Conservation (phyloP, 345 rosid species). For the Citrus maxima region DNA sequence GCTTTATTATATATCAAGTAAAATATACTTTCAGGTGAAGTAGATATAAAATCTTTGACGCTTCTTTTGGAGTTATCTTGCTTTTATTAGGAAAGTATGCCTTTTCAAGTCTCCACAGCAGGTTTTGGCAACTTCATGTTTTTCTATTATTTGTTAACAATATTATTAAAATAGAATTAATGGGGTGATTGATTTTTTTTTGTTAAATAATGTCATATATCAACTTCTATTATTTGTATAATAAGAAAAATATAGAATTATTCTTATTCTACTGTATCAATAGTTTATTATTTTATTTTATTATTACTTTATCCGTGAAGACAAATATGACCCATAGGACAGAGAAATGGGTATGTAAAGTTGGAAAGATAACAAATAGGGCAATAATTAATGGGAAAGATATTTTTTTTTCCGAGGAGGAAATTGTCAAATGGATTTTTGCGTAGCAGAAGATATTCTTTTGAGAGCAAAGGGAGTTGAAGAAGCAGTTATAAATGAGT, state of each 20-base stretch:
- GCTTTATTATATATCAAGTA: background rate
- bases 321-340: slow-evolving; percentile 11
- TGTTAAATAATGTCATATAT: background rate
- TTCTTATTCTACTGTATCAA: background rate
- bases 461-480: slow-evolving; percentile 1
- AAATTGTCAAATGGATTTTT: slow-evolving; percentile 15
- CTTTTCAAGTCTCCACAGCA: too few relatives aligned
- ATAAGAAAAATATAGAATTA: too few relatives aligned
- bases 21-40: slow-evolving; percentile 10
- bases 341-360: background rate
- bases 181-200: background rate
- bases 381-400: slow-evolving; percentile 7
- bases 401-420: slow-evolving; percentile 8
- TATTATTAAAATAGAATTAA: background rate
- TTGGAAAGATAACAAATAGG: background rate
- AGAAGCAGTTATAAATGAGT: background rate
- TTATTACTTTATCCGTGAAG: background rate
- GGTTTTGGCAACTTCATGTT: background rate
- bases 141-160: background rate
- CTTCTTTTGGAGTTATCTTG: background rate
- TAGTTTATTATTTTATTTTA: background rate
- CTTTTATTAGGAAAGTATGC: too few relatives aligned
- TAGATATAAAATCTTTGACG: background rate
- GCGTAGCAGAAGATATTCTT: slow-evolving; percentile 13
- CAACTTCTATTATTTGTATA: too few relatives aligned